Percentiles rank a stretch among this genome's conserved stretches.
phyloP scores from a whole-genome alignment of 2,329 filamentous ascomycete genomes.

The Ceratocystis albifundus region DNA sequence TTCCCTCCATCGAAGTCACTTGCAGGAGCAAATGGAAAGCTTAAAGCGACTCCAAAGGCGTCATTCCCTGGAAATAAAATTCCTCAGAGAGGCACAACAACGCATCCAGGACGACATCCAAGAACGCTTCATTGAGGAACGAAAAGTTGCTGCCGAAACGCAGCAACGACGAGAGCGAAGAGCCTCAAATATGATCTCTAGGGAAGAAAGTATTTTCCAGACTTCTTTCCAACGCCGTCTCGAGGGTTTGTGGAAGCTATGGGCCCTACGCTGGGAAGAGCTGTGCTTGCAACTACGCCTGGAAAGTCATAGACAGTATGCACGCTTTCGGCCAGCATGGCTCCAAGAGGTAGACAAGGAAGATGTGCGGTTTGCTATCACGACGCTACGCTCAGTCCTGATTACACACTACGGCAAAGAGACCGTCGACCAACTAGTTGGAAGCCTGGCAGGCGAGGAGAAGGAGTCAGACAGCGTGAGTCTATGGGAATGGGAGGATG shows the following conservation, averaged over 20 bases:
- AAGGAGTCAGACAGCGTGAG: constrained; percentile 16
- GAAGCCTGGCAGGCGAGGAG: neutral
- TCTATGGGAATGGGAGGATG: constrained; percentile 22
- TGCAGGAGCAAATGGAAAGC: constrained; percentile 16
- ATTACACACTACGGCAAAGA: constrained; percentile 21
- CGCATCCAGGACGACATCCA: constrained; percentile 20
- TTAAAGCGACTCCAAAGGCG: constrained; percentile 13
- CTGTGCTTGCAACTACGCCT: constrained; percentile 10
- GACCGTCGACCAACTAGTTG: constrained; percentile 12
- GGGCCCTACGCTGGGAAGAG: constrained; percentile 22
- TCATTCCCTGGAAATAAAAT: constrained; percentile 20
- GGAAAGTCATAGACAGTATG: constrained; percentile 2
- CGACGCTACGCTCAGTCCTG: constrained; percentile 14
- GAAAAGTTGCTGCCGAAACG: constrained; percentile 11
- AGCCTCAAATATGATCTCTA: constrained; percentile 16
- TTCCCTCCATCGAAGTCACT: constrained; percentile 12
- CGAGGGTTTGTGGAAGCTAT: constrained; percentile 19
- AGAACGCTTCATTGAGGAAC: constrained; percentile 19
- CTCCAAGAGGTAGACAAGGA: constrained; percentile 8
- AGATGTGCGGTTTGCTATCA: constrained; percentile 8
- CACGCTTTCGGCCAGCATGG: constrained; percentile 20
- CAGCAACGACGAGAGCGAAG: constrained; percentile 19
- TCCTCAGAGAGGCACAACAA: constrained; percentile 20
- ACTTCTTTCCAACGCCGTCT: constrained; percentile 17
- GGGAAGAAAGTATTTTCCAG: constrained; percentile 21